These are phyloP conservation scores for Cordyceps tenuipes DNA, from an alignment of 2,329 filamentous ascomycete genomes.

Conservation along the genomic window DNA sequence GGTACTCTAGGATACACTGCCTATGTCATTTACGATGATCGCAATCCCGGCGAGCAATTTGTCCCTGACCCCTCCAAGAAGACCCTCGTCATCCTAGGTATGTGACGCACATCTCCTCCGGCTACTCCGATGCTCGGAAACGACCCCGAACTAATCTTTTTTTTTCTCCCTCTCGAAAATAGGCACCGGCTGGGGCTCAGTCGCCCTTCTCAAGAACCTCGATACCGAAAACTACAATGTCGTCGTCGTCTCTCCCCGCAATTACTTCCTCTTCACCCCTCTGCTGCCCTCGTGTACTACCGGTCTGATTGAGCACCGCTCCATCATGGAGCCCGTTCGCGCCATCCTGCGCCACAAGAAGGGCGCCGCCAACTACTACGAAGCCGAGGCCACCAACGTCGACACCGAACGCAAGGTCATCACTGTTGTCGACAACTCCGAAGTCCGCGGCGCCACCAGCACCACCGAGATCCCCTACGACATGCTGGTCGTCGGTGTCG, in stretches of 20 bases:
- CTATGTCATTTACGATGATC: constrained; percentile 75
- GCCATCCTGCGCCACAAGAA: constrained; percentile 95
- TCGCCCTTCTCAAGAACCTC: constrained; percentile 95
- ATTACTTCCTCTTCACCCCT: constrained; percentile 99
- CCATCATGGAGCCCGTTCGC: constrained; percentile 98
- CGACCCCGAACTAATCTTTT: constrained; percentile 10
- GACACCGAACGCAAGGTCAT: constrained; percentile 86
- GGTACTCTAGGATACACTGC: constrained; percentile 62
- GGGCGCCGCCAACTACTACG: constrained; percentile 89
- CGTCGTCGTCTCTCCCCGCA: constrained; percentile 91
- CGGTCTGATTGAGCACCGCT: constrained; percentile 95
- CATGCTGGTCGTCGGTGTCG: constrained; percentile 95
- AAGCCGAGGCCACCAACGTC: constrained; percentile 93
- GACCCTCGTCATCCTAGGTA: constrained; percentile 92
- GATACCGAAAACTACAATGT: constrained; percentile 99
- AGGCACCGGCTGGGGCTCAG: constrained; percentile 94
- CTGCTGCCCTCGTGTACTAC: constrained; percentile 96
- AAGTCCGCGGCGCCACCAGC: constrained; percentile 74
- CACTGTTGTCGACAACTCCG: constrained; percentile 84
- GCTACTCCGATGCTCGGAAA: constrained; percentile 11
- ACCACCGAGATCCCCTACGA: constrained; percentile 92
- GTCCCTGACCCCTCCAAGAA: constrained; percentile 84
- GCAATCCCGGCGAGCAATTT: constrained; percentile 72
- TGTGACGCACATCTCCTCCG: constrained; percentile 18
- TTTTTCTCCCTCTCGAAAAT: constrained; percentile 1